A percentile compares a stretch with the other conserved stretches of the same genome.
phyloP scores from a whole-genome alignment of 2,329 filamentous ascomycete genomes.

The Aspergillus awamori region DNA sequence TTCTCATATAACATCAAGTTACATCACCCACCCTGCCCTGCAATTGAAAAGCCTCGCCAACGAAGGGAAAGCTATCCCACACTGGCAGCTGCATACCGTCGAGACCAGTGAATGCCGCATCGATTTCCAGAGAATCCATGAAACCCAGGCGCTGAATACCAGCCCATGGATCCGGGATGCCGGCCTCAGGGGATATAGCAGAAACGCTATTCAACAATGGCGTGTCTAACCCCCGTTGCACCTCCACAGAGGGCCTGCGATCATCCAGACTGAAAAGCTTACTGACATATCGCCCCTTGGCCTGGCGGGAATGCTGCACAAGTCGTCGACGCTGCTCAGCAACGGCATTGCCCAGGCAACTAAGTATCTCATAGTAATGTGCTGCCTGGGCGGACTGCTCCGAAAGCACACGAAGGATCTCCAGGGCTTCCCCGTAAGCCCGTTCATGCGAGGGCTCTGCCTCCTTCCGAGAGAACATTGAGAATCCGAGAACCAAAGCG shows the following conservation, averaged over 20 bases:
- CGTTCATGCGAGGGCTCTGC: conserved; percentile 42
- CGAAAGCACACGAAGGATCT: conserved; percentile 54
- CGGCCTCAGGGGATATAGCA: conserved; percentile 10
- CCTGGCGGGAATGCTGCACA: conserved; percentile 29
- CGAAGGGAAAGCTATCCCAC: conserved; percentile 42
- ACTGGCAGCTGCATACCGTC: conserved; percentile 39
- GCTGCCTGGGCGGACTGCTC: conserved; percentile 58
- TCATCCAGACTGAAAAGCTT: conserved; percentile 39
- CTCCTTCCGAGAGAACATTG: conserved; percentile 56
- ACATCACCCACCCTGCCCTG: background rate
- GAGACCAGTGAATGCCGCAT: conserved; percentile 30
- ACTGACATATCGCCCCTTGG: conserved; percentile 39
- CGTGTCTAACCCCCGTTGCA: conserved; percentile 6
- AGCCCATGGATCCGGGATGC: conserved; percentile 22
- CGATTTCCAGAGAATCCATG: conserved; percentile 22
- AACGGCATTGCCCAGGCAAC: conserved; percentile 51
- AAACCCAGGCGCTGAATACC: background rate
- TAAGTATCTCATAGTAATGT: conserved; percentile 61
- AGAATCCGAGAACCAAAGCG: conserved; percentile 60
- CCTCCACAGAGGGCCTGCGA: conserved; percentile 15
- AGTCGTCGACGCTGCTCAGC: conserved; percentile 43
- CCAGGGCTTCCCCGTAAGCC: conserved; percentile 55
- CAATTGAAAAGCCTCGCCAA: conserved; percentile 20
- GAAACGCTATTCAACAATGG: conserved; percentile 7
- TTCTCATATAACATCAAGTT: background rate